These are phyloP conservation scores for Cercophora sp. DNA, from an alignment of 495 filamentous ascomycete species.

Conservation along the genomic window DNA sequence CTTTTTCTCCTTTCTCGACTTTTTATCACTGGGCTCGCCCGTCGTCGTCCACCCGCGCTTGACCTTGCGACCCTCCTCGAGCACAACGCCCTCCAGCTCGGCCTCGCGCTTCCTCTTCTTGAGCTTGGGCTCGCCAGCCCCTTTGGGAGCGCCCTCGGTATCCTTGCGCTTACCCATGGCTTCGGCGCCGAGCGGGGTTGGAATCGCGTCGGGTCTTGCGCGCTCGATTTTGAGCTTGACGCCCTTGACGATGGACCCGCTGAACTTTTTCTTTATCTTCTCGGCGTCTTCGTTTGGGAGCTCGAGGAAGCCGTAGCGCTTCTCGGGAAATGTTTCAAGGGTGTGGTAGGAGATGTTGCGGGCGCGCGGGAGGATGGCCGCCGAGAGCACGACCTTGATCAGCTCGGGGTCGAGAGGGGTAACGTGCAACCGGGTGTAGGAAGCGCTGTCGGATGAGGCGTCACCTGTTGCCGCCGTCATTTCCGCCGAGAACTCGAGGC, in stretches of 20 bases:
- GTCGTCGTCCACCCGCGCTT: slow-evolving; percentile 88
- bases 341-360: slow-evolving; percentile 77
- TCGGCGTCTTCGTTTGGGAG: slow-evolving; percentile 76
- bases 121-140: slow-evolving; percentile 37
- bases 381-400: slow-evolving; percentile 62
- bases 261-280: slow-evolving; percentile 87
- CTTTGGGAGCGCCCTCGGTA: slow-evolving; percentile 22
- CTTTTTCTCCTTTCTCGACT: slow-evolving; percentile 32
- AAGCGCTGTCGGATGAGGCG: slow-evolving; percentile 8
- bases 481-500: slow-evolving; percentile 1
- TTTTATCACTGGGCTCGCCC: slow-evolving; percentile 49
- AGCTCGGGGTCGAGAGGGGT: slow-evolving; percentile 74
- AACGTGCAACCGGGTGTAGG: slow-evolving; percentile 67
- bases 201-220: slow-evolving; percentile 55
- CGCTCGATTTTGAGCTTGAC: slow-evolving; percentile 78
- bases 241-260: slow-evolving; percentile 81
- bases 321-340: slow-evolving; percentile 82
- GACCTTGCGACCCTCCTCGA: slow-evolving; percentile 70
- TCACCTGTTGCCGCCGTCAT: slow-evolving; percentile 14
- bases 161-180: slow-evolving; percentile 37
- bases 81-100: slow-evolving; percentile 63
- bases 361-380: slow-evolving; percentile 61
- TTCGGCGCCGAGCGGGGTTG: slow-evolving; percentile 28
- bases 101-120: slow-evolving; percentile 66
- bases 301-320: slow-evolving; percentile 82